Base-by-base conservation (phyloP, 2,329 filamentous ascomycete genomes). In the Fusarium praegraminearum region DNA sequence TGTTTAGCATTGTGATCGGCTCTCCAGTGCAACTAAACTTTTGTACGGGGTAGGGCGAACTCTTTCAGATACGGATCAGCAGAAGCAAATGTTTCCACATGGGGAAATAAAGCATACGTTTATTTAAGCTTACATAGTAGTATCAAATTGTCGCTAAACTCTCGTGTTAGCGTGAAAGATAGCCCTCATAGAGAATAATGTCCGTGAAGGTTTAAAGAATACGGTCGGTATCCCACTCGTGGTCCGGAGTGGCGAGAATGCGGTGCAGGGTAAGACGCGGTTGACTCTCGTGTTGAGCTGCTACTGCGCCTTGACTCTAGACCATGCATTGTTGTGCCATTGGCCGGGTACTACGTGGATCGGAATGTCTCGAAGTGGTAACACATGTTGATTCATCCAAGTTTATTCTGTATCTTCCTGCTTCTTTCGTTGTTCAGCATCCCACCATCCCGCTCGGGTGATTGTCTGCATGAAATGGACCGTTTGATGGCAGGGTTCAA, bases 361-460 rank as follows among this genome's bases (percentile, higher is more conserved):
- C 40, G 7, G 40, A 9, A 16, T 0, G 9, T 18, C 41, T 26
- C 13, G 15, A 26, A 18, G 15, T 7, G 9, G 15, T 8, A 18
- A 26, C 24, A 12, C 1, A 43, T 10, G 7, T 24, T 26, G 16
- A 44, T 26, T 26, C 22, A 43, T 16, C 2, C 22, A 9, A 43
- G 13, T 11, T 7, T 18, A n/a, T 5, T 11, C 5, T 15, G 38
- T 15, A 12, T 44, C 9, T 16, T 24, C 3, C 15, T 11, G 24
- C 22, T 1, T 18, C 24, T 16, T 16, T 5, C 6, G 8, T 44
- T 26, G 26, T 7, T 44, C 41, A 44, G 24, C 41, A 44, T 44
- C 41, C 41, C 41, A 24, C 22, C 20, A 52, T 52, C 49, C 49
- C 49, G 3, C 49, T 52, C 49, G 49, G 49, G 9, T 51, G 24